phyloP scores from a whole-genome alignment of 2,329 filamentous ascomycete species.

The Pseudogymnoascus sp. region DNA sequence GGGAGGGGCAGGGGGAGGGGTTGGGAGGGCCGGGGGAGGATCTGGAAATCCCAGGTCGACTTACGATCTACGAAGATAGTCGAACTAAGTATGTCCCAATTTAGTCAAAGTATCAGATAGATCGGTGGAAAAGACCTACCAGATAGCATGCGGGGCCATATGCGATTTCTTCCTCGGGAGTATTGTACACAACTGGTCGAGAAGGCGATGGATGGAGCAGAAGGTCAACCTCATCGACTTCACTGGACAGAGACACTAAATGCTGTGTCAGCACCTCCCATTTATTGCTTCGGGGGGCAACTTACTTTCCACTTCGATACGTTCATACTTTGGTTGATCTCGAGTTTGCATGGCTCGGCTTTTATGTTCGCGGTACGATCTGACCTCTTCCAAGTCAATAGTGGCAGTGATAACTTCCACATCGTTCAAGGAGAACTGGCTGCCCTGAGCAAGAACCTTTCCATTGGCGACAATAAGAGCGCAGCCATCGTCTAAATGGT shows the following conservation, averaged over 20 bases:
- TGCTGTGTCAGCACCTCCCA: not conserved
- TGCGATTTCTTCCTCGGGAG: slow-evolving; percentile 61
- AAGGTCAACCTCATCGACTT: slow-evolving; percentile 37
- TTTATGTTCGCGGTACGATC: slow-evolving; percentile 41
- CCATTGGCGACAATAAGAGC: slow-evolving; percentile 57
- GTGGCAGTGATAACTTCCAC: slow-evolving; percentile 62
- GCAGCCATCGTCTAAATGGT: slow-evolving; percentile 39
- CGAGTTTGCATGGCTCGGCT: slow-evolving; percentile 23
- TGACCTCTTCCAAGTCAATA: slow-evolving; percentile 64
- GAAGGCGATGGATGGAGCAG: slow-evolving; percentile 30
- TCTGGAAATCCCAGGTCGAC: not conserved
- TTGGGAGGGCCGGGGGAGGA: not conserved
- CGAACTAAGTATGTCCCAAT: slow-evolving; percentile 36
- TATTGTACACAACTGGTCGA: slow-evolving; percentile 46
- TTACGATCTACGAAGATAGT: slow-evolving; percentile 46
- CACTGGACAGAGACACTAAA: slow-evolving; percentile 35
- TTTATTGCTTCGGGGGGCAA: not conserved
- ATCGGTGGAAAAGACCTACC: not conserved
- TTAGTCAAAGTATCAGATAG: not conserved
- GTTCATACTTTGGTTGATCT: slow-evolving; percentile 31
- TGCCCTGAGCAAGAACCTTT: slow-evolving; percentile 53
- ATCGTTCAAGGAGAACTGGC: slow-evolving; percentile 57
- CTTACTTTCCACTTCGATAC: slow-evolving; percentile 28
- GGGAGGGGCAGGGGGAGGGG: too few relatives aligned
- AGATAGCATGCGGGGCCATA: slow-evolving; percentile 59